Evolutionary conservation across 306 rosid species (phyloP).

Genomic region (Trifolium fragiferum): DNA sequence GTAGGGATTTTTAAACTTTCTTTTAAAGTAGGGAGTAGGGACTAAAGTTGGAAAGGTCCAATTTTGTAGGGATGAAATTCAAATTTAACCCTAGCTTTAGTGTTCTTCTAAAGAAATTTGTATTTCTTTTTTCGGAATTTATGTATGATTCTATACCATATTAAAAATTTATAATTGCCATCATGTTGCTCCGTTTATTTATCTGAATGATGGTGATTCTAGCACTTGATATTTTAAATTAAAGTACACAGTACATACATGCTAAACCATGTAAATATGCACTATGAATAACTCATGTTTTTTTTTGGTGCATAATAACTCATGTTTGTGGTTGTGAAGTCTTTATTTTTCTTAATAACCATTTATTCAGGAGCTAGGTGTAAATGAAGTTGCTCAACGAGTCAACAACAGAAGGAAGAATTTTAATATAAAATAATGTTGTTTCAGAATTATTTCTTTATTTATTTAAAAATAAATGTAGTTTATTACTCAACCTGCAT

Average conservation of each 20-base stretch:
- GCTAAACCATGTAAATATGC: not conserved
- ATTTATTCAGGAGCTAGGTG: not conserved
- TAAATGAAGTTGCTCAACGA: not conserved
- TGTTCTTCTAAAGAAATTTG: constrained; percentile 1
- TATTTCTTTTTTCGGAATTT: not conserved
- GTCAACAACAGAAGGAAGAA: not conserved
- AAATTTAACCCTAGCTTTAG: not conserved
- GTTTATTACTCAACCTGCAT: not conserved
- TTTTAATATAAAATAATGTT: not conserved
- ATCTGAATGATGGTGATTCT: not conserved
- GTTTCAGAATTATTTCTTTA: not conserved
- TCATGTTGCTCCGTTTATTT: not conserved
- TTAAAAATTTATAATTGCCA: not conserved
- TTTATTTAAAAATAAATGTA: too few species aligned
- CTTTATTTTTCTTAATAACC: not conserved
- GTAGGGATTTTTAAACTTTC: too few species aligned
- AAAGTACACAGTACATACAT: not conserved
- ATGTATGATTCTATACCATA: not conserved
- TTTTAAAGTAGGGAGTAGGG: too few species aligned
- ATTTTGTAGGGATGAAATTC: too few species aligned
- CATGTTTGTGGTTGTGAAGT: not conserved
- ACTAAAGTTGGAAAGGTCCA: too few species aligned
- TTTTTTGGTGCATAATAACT: too few species aligned
- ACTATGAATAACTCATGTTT: not conserved
- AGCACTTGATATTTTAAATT: not conserved